Percentiles rank a stretch among this genome's conserved stretches.
Conservation (phyloP, 1,139 yeast genomes). For the Geotrichum siamense region DNA sequence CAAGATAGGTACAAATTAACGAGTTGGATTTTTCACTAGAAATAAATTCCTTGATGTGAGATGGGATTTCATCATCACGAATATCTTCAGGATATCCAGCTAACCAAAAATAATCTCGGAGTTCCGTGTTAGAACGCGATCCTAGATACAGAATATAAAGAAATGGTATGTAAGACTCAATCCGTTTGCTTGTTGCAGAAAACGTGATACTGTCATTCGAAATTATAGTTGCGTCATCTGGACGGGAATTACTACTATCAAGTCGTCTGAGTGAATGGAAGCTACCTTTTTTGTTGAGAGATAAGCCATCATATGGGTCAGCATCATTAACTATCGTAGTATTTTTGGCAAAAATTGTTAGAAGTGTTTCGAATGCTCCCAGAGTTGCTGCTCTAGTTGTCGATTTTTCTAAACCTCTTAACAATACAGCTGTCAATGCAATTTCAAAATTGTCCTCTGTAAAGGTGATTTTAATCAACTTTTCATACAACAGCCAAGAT, state of each 20-base stretch:
- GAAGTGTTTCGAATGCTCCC: constrained; percentile 44
- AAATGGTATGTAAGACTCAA: constrained; percentile 36
- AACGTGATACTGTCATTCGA: constrained; percentile 2
- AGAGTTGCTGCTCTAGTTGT: constrained; percentile 52
- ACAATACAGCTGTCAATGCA: constrained; percentile 45
- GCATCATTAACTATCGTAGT: background rate
- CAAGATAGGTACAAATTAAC: constrained; percentile 44
- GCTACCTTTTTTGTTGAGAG: background rate
- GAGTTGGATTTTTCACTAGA: constrained; percentile 40
- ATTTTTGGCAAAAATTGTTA: constrained; percentile 43
- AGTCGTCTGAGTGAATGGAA: background rate
- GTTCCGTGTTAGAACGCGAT: constrained; percentile 43
- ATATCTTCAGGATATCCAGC: constrained; percentile 41
- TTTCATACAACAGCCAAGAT: constrained; percentile 44
- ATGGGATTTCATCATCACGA: constrained; percentile 25
- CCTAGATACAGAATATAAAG: constrained; percentile 51
- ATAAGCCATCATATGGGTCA: background rate
- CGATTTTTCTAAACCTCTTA: constrained; percentile 60
- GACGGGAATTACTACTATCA: background rate
- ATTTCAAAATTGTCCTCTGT: constrained; percentile 47
- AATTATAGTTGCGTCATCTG: background rate
- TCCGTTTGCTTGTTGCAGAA: constrained; percentile 3
- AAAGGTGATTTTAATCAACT: constrained; percentile 40
- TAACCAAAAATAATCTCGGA: constrained; percentile 41
- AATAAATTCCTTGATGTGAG: constrained; percentile 39